A percentile compares a stretch with the other conserved stretches of the same genome.
phyloP scores from a whole-genome alignment of 2,329 filamentous ascomycete species.

The Botrytis aclada region DNA sequence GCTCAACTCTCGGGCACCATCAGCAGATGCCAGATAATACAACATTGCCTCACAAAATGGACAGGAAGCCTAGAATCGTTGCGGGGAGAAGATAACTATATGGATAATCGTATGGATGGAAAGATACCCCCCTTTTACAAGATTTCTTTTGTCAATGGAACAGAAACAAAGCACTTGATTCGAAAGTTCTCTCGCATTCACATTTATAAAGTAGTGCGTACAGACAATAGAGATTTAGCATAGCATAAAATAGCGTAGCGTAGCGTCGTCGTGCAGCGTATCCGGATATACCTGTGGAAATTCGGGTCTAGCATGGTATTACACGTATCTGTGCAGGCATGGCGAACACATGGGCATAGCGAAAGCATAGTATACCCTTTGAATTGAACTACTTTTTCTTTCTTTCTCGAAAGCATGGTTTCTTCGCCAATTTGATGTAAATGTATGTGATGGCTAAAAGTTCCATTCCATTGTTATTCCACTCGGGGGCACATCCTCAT shows the following conservation, averaged over 20 bases:
- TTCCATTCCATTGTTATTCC: not conserved
- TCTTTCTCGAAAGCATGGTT: not conserved
- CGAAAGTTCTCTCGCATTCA: not conserved
- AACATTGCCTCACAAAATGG: not conserved
- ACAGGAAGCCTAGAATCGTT: not conserved
- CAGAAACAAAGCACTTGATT: not conserved
- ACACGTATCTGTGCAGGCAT: not conserved
- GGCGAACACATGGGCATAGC: not conserved
- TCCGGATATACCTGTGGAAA: not conserved
- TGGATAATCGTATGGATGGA: not conserved
- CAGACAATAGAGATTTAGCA: not conserved
- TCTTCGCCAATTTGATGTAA: not conserved
- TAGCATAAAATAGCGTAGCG: not conserved
- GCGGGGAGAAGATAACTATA: not conserved
- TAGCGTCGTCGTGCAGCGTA: not conserved
- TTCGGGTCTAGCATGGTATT: not conserved
- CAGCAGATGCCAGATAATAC: not conserved
- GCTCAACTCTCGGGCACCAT: not conserved
- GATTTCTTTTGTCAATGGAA: conserved; percentile 6
- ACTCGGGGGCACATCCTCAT: not conserved
- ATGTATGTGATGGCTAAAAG: not conserved
- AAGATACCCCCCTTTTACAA: conserved; percentile 13
- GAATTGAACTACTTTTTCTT: not conserved
- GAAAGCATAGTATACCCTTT: not conserved
- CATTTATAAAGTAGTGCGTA: not conserved